phyloP scores from a whole-genome alignment of 306 rosid species.

The Senna siamea region DNA sequence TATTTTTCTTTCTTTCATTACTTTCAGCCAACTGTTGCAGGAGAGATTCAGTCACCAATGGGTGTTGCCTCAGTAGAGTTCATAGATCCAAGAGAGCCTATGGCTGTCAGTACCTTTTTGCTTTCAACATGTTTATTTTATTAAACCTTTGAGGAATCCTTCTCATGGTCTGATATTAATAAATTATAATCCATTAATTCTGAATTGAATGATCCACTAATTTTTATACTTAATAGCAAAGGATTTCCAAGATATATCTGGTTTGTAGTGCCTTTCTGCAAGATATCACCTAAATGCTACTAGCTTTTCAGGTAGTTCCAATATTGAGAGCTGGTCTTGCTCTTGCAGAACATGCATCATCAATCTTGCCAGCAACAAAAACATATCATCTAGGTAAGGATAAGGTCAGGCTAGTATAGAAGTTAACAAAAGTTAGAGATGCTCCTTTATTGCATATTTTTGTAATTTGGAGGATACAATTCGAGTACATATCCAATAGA shows the following conservation, averaged over 20 bases:
- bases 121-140: conserved; percentile 21
- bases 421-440: conserved; percentile 8
- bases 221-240: conserved; percentile 3
- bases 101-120: conserved; percentile 56
- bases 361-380: conserved; percentile 83
- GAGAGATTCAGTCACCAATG: conserved; percentile 92
- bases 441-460: background rate
- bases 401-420: conserved; percentile 6
- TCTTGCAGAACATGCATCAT: conserved; percentile 80
- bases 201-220: conserved; percentile 8
- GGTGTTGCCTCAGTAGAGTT: conserved; percentile 92
- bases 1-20: conserved; percentile 3
- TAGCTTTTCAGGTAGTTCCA: conserved; percentile 74
- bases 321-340: conserved; percentile 94
- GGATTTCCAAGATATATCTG: conserved; percentile 11
- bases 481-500: background rate
- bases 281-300: conserved; percentile 37
- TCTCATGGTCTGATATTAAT: background rate
- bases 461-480: conserved; percentile 17
- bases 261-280: conserved; percentile 33
- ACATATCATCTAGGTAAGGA: conserved; percentile 85
- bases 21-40: conserved; percentile 76
- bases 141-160: conserved; percentile 13
- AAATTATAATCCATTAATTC: background rate
- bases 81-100: conserved; percentile 93